Conservation (phyloP, 208 protist genomes). For the Strigomonas culicis region DNA sequence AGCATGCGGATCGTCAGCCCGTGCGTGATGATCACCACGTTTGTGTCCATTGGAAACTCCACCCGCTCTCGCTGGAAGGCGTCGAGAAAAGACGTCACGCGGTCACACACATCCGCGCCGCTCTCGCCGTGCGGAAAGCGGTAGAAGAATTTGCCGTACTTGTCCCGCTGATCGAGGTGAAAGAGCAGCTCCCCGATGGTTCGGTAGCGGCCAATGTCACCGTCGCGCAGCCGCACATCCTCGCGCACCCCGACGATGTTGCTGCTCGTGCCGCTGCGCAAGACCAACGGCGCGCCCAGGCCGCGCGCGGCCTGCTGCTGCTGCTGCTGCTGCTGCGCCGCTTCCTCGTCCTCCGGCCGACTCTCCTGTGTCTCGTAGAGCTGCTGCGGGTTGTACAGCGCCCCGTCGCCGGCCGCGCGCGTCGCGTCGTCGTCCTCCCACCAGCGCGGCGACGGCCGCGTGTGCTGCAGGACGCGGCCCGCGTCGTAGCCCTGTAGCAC, state of each 20-base stretch:
- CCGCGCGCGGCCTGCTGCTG: background rate
- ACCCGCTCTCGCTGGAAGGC: constrained; percentile 80
- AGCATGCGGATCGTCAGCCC: constrained; percentile 87
- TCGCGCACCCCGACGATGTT: constrained; percentile 78
- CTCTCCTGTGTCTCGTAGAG: too few species aligned
- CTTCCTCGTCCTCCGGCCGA: background rate
- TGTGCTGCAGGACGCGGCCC: constrained; percentile 10
- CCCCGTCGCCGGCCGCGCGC: background rate
- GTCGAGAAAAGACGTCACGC: constrained; percentile 88
- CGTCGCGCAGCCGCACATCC: constrained; percentile 90
- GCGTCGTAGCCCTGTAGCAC: constrained; percentile 77
- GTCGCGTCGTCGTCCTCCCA: constrained; percentile 23
- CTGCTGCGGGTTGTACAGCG: background rate
- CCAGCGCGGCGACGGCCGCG: constrained; percentile 8
- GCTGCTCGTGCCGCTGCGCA: constrained; percentile 33
- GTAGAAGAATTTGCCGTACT: constrained; percentile 92
- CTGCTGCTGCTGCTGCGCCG: background rate
- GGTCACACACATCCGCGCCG: constrained; percentile 91
- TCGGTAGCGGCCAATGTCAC: constrained; percentile 92
- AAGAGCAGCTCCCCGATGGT: constrained; percentile 49
- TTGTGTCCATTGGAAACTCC: constrained; percentile 79
- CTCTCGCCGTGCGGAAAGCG: constrained; percentile 90
- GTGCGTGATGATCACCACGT: constrained; percentile 89
- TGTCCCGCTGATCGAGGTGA: constrained; percentile 63
- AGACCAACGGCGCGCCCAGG: constrained; percentile 12